Conservation (phyloP, 306 rosid genomes). For the Pachyrhizus erosus region DNA sequence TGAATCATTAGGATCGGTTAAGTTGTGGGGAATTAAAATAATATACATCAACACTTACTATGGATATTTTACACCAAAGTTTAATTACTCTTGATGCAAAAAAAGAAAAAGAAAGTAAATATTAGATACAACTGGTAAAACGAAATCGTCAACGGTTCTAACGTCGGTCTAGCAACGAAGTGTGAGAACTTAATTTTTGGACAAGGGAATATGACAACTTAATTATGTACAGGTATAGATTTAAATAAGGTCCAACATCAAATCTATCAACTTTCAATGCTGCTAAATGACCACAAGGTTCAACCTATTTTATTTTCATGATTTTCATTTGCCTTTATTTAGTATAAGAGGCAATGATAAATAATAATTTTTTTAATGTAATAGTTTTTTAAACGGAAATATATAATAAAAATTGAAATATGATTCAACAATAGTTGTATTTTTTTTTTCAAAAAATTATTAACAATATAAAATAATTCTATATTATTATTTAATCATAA, state of each 20-base stretch:
- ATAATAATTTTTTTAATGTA: too few relatives aligned
- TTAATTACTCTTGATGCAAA: neutral
- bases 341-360: too few relatives aligned
- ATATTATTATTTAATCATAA: too few relatives aligned
- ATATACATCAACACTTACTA: too few relatives aligned
- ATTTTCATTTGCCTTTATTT: neutral
- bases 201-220: too few relatives aligned
- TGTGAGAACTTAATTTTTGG: neutral
- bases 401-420: too few relatives aligned
- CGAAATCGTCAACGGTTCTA: constrained; percentile 44
- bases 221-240: neutral
- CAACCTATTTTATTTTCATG: constrained; percentile 22
- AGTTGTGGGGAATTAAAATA: too few relatives aligned
- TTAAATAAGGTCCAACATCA: constrained; percentile 45
- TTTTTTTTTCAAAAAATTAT: too few relatives aligned
- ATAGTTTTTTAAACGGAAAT: too few relatives aligned
- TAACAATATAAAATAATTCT: too few relatives aligned
- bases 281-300: constrained; percentile 17
- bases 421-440: neutral
- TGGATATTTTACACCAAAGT: too few relatives aligned
- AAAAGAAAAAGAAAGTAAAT: neutral
- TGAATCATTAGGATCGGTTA: too few relatives aligned
- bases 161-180: constrained; percentile 35
- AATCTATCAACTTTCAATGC: constrained; percentile 42
- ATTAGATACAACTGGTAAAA: constrained; percentile 43